Percentiles rank a stretch among this genome's conserved stretches.
These are phyloP conservation scores for Botrytis fragariae DNA, from an alignment of 2,329 filamentous ascomycete genomes.

Conservation along the genomic window DNA sequence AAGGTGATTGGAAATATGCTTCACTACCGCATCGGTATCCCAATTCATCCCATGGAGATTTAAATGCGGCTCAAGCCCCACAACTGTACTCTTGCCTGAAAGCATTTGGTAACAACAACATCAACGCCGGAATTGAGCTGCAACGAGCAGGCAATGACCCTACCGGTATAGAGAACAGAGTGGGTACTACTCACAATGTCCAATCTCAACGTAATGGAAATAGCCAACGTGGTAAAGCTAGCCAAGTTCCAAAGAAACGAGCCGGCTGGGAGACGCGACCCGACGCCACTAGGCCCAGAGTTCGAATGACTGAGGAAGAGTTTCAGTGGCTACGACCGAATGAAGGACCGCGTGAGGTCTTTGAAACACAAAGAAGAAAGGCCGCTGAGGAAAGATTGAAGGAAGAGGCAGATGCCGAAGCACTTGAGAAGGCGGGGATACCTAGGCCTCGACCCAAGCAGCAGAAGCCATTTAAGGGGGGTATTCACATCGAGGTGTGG, in stretches of 20 bases:
- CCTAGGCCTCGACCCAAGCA: background rate
- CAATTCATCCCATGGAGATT: background rate
- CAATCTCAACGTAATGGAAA: too few species aligned
- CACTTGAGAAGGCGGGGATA: background rate
- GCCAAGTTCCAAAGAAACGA: too few species aligned
- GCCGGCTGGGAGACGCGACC: background rate
- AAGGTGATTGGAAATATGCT: background rate
- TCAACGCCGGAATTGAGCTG: too few species aligned
- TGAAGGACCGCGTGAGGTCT: background rate
- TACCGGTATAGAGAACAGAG: background rate
- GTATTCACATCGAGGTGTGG: background rate
- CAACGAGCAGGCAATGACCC: background rate
- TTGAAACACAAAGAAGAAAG: background rate
- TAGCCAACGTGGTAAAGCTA: too few species aligned
- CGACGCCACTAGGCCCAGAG: background rate
- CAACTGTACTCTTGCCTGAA: too few species aligned
- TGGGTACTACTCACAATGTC: background rate
- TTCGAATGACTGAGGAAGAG: background rate
- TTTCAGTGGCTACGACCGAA: background rate
- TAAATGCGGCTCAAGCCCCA: fast-evolving
- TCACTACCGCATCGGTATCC: background rate
- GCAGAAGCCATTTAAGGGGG: background rate
- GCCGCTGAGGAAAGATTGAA: background rate
- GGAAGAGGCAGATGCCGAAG: background rate
- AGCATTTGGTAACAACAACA: background rate